Evolutionary conservation across 345 rosid genomes (phyloP), one percentile per base, ranked within the genome.

Genomic region (Salix caprea): DNA sequence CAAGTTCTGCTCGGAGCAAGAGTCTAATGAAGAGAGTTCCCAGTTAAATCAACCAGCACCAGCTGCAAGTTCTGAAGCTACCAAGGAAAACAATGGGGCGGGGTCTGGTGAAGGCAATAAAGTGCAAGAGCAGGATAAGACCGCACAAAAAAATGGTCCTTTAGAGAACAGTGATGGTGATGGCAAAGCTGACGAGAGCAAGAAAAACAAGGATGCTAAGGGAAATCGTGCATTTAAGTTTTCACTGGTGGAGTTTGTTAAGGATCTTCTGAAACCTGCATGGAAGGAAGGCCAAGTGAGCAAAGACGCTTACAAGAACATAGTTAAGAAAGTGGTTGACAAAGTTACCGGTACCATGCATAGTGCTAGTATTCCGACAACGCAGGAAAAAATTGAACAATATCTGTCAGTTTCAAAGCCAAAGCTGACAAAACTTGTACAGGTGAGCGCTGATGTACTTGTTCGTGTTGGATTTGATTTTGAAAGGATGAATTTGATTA

Each of bases 241-340:
- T 83, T 90, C 98, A 6, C 89, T 93, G 0, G 97, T 89, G 46
- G 98, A 96, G 88, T 87, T 85, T 78, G 91, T 91, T n/a, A 93
- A 96, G 88, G 97, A 93, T 82, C 89, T 91, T 75, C 80, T 96
- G 68, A 96, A 96, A 82, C 98, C 99, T 58, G 74, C 89, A 21
- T 96, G 98, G 98, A 96, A 89, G 87, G 99, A 92, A 76, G 98
- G 98, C 67, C 96, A 90, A 72, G 79, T 96, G 75, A 89, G 85
- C 83, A 96, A 96, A 84, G 97, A 96, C 26, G 91, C 86, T 24
- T 93, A 93, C 89, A 96, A 96, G 85, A 92, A 88, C 85, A 90
- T 93, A 56, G 99, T 93, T 77, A 96, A 94, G 93, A 96, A 92
- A 78, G 99, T 89, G 36, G 99, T 96, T 9, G 97, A 92, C 76